Evolutionary conservation across 2,329 filamentous ascomycete species (phyloP).

Genomic region (Talaromyces sp.): DNA sequence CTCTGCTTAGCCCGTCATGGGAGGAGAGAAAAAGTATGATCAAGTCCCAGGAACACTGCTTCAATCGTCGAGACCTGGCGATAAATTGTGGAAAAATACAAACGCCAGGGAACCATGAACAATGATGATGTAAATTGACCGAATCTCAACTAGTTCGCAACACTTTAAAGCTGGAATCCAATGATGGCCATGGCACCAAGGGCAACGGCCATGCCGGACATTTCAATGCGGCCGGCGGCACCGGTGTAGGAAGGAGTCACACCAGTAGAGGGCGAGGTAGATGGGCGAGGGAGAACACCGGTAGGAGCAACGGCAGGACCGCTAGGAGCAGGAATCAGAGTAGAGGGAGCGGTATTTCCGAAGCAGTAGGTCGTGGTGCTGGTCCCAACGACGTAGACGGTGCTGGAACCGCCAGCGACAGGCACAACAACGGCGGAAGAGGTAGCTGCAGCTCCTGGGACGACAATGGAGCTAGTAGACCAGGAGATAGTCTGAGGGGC

Average conservation of each 20-base stretch:
- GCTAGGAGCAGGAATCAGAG: slow-evolving; percentile 5
- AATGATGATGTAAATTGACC: not conserved
- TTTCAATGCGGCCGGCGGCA: slow-evolving; percentile 24
- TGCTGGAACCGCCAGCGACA: slow-evolving; percentile 8
- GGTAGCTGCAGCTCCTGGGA: not conserved
- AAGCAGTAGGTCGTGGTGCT: slow-evolving; percentile 19
- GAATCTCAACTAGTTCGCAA: not conserved
- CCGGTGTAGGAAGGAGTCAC: slow-evolving; percentile 23
- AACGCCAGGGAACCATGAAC: slow-evolving; percentile 5
- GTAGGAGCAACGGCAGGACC: slow-evolving; percentile 13
- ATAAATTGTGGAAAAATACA: not conserved
- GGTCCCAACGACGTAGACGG: slow-evolving; percentile 10
- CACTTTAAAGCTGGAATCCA: slow-evolving; percentile 26
- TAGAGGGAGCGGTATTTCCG: slow-evolving; percentile 14
- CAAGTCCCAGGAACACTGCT: slow-evolving; percentile 2
- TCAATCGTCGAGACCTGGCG: not conserved
- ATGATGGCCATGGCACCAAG: slow-evolving; percentile 24
- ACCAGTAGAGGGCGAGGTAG: slow-evolving; percentile 9
- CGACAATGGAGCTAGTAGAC: not conserved
- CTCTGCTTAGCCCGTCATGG: not conserved
- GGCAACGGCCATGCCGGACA: slow-evolving; percentile 25
- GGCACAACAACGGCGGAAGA: not conserved
- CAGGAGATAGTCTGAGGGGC: not conserved
- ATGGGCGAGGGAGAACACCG: slow-evolving; percentile 9
- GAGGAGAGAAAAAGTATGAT: not conserved